Base-by-base conservation (phyloP, 1,284 basidiomycete genomes). In the Marasmius fiardii region DNA sequence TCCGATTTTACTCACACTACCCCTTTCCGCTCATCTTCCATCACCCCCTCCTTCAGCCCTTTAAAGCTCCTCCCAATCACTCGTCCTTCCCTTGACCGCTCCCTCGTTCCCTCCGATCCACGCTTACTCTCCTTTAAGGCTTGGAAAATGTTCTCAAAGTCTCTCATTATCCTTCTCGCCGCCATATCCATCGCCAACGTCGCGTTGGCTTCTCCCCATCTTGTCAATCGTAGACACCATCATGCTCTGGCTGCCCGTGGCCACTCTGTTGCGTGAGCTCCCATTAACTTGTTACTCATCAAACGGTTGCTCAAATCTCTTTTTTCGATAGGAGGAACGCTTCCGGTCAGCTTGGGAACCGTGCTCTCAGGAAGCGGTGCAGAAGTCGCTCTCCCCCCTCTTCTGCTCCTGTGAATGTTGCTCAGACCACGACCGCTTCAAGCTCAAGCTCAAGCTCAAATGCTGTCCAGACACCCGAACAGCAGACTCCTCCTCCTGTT, bases 131-230 rank as follows among this genome's bases (percentile, higher is more conserved):
- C 63, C 57, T 56, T 61, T 58, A 54, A 58, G 43, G 55, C 18
- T 60, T 61, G 58, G n/a, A n/a, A 63, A 64, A 85, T 85, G 81
- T 73, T 71, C 52, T 74, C 71, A 61, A 73, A 83, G 70, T 55
- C 69, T 65, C 60, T 79, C 68, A 43, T 83, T 63, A 63, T 79
- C 60, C 61, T 81, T 62, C 60, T 82, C 64, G 68, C 75, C 67
- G 70, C 74, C 57, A 65, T 78, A 63, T 71, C 75, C 31, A 49
- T 44, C 47, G 74, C 72, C 57, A 58, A 71, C 54, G 79, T 78
- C 47, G 68, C 80, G 54, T 71, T 77, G 1, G 77, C 74, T 39
- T 79, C 78, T 37, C 78, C 81, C 62, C 53, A 65, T 47, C 63
- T 72, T 41, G 73, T 73, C 51, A 66, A 71, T 59, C 56, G 64